These are phyloP conservation scores for Fusarium sp. DNA, from an alignment of 2,329 filamentous ascomycete genomes.

Conservation along the genomic window DNA sequence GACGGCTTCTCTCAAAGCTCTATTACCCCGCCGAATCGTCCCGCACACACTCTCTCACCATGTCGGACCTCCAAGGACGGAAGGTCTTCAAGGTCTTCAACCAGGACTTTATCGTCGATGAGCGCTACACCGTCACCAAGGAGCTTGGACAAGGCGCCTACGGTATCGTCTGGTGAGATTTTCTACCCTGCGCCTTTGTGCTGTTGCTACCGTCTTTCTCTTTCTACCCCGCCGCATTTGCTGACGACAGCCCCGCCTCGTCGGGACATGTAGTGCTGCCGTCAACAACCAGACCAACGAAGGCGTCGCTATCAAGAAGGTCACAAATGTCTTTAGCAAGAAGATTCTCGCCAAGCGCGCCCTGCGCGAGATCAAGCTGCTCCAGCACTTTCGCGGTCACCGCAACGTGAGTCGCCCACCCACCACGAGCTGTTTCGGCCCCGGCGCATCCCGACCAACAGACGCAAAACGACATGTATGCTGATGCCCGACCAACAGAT, in stretches of 20 bases:
- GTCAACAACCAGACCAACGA: slow-evolving; percentile 92
- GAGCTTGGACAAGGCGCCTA: slow-evolving; percentile 98
- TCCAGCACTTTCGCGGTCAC: slow-evolving; percentile 96
- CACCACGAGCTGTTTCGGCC: neutral
- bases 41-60: slow-evolving; percentile 38
- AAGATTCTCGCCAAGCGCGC: slow-evolving; percentile 99
- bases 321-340: slow-evolving; percentile 99
- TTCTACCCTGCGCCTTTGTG: slow-evolving; percentile 11
- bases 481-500: slow-evolving; percentile 69
- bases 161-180: slow-evolving; percentile 91
- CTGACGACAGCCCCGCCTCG: slow-evolving; percentile 45
- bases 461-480: slow-evolving; percentile 12
- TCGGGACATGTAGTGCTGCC: slow-evolving; percentile 74
- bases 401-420: slow-evolving; percentile 73
- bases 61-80: slow-evolving; percentile 65
- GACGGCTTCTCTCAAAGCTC: slow-evolving; percentile 3
- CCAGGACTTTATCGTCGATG: slow-evolving; percentile 98
- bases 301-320: slow-evolving; percentile 98
- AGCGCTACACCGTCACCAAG: slow-evolving; percentile 98
- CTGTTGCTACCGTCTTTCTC: slow-evolving; percentile 22
- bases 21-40: slow-evolving; percentile 32
- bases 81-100: slow-evolving; percentile 99
- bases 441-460: slow-evolving; percentile 8
- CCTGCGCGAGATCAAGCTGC: slow-evolving; percentile 96
- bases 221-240: slow-evolving; percentile 44